phyloP scores from a whole-genome alignment of 495 filamentous ascomycete genomes.

The Trichocladium antarcticum region DNA sequence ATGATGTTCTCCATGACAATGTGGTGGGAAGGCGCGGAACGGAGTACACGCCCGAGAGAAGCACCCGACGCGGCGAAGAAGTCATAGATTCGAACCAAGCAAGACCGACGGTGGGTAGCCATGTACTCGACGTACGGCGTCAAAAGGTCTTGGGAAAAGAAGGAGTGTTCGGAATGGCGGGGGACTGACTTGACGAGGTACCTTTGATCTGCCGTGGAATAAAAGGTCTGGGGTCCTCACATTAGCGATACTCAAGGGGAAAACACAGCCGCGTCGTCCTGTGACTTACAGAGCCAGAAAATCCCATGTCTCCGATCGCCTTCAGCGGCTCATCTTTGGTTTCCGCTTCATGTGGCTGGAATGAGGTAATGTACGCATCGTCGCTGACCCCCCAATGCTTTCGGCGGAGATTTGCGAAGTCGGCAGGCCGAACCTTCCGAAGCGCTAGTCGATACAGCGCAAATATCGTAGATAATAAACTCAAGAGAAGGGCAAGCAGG shows the following conservation, averaged over 20 bases:
- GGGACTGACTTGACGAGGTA: constrained; percentile 59
- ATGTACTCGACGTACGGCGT: constrained; percentile 51
- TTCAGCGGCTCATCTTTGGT: constrained; percentile 17
- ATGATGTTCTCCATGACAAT: constrained; percentile 65
- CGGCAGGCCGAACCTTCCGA: constrained; percentile 27
- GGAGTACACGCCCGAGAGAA: constrained; percentile 45
- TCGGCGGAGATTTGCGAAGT: constrained; percentile 27
- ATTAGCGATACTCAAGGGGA: neutral
- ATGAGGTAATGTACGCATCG: constrained; percentile 19
- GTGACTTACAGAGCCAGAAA: constrained; percentile 25
- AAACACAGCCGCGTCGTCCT: no score
- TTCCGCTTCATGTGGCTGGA: constrained; percentile 10
- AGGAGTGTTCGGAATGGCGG: constrained; percentile 53
- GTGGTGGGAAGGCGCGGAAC: constrained; percentile 50
- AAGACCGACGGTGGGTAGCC: constrained; percentile 41
- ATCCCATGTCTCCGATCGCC: constrained; percentile 28
- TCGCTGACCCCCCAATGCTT: constrained; percentile 23
- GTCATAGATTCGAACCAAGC: constrained; percentile 59
- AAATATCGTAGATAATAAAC: constrained; percentile 28
- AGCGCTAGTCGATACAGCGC: constrained; percentile 30
- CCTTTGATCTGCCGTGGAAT: constrained; percentile 46
- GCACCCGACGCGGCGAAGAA: constrained; percentile 44
- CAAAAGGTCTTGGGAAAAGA: constrained; percentile 54
- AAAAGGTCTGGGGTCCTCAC: constrained; percentile 45
- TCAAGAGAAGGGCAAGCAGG: constrained; percentile 16